These are phyloP conservation scores for Argentina anserina DNA, from an alignment of 306 rosid species.

Conservation along the genomic window DNA sequence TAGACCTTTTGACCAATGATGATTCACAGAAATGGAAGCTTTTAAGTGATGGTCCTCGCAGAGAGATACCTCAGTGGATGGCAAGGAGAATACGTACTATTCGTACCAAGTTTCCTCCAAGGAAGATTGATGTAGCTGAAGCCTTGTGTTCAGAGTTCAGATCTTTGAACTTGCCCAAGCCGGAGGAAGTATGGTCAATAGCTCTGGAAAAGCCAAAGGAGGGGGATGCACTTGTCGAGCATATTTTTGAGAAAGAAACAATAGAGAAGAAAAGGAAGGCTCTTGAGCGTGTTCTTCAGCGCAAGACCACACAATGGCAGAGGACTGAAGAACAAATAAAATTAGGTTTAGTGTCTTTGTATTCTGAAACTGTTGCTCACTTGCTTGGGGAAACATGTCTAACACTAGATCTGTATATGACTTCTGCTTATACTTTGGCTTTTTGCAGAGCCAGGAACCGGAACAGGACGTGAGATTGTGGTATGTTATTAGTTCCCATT, in stretches of 20 bases:
- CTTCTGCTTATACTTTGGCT: conserved; percentile 13
- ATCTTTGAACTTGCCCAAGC: conserved; percentile 66
- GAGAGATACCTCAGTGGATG: conserved; percentile 85
- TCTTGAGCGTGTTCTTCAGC: conserved; percentile 48
- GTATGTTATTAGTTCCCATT: conserved; percentile 34
- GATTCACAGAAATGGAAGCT: conserved; percentile 76
- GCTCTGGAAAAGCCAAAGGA: conserved; percentile 72
- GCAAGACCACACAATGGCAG: conserved; percentile 54
- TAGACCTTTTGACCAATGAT: conserved; percentile 59
- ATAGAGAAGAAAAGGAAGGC: conserved; percentile 66
- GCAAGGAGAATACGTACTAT: conserved; percentile 62
- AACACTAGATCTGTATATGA: not conserved
- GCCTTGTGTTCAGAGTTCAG: conserved; percentile 53
- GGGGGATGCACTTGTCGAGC: conserved; percentile 54
- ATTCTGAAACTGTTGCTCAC: conserved; percentile 16
- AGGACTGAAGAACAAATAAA: conserved; percentile 48
- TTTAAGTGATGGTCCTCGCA: conserved; percentile 68
- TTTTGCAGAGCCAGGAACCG: conserved; percentile 75
- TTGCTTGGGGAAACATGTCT: conserved; percentile 18
- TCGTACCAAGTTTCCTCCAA: conserved; percentile 71
- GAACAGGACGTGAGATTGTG: conserved; percentile 78
- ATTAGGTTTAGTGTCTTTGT: conserved; percentile 49
- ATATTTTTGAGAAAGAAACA: conserved; percentile 54
- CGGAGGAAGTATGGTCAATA: conserved; percentile 70
- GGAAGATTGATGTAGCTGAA: conserved; percentile 54